Percentiles rank a stretch among this genome's conserved stretches.
Evolutionary conservation across 2,329 filamentous ascomycete genomes (phyloP).

Genomic region (Sclerotinia subarctica): DNA sequence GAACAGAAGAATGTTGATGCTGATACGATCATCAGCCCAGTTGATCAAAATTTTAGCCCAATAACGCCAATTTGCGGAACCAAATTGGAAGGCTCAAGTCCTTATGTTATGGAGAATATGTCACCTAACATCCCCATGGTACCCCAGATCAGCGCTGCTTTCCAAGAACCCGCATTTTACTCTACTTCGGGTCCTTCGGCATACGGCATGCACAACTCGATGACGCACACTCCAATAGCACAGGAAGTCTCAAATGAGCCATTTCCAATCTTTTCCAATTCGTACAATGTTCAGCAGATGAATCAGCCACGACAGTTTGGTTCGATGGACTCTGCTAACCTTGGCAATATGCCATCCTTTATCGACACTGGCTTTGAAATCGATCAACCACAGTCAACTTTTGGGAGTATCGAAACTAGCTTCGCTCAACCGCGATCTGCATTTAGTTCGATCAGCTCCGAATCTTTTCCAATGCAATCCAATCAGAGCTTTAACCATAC

Average conservation of each 20-base stretch:
- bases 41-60: slow-evolving; percentile 46
- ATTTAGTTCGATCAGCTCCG: slow-evolving; percentile 28
- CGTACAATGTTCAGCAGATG: slow-evolving; percentile 27
- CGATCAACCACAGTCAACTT: slow-evolving; percentile 25
- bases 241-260: slow-evolving; percentile 27
- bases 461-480: slow-evolving; percentile 25
- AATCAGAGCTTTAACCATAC: slow-evolving; percentile 28
- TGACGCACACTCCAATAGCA: slow-evolving; percentile 25
- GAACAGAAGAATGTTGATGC: slow-evolving; percentile 50
- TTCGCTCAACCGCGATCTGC: slow-evolving; percentile 26
- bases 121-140: slow-evolving; percentile 31
- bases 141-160: slow-evolving; percentile 28
- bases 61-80: slow-evolving; percentile 31
- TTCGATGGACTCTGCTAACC: slow-evolving; percentile 24
- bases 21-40: slow-evolving; percentile 65
- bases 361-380: slow-evolving; percentile 29
- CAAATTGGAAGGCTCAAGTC: slow-evolving; percentile 33
- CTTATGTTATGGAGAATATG: slow-evolving; percentile 32
- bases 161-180: slow-evolving; percentile 29
- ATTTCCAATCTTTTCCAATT: slow-evolving; percentile 27
- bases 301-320: slow-evolving; percentile 27
- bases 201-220: slow-evolving; percentile 28
- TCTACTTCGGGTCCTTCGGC: slow-evolving; percentile 23
- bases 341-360: slow-evolving; percentile 27
- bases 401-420: slow-evolving; percentile 25